phyloP scores from a whole-genome alignment of 2,329 filamentous ascomycete genomes.

The Fusarium bactridioides region DNA sequence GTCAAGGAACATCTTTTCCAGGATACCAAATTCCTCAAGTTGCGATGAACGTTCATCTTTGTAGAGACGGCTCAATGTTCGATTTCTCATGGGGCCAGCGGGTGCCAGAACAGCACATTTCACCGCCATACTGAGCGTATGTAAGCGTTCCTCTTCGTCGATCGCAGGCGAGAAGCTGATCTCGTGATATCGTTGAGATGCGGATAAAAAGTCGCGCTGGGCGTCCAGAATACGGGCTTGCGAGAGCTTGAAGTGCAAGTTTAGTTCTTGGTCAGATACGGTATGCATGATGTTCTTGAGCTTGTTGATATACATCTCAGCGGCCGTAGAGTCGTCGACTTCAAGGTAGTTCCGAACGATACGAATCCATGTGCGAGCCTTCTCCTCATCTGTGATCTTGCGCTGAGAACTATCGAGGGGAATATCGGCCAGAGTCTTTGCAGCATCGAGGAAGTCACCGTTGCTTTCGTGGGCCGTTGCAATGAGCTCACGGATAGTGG shows the following conservation, averaged over 20 bases:
- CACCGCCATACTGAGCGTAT: slow-evolving; percentile 85
- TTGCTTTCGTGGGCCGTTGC: slow-evolving; percentile 83
- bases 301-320: slow-evolving; percentile 90
- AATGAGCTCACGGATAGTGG: slow-evolving; percentile 78
- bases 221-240: slow-evolving; percentile 94
- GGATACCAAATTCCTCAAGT: slow-evolving; percentile 82
- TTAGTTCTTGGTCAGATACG: slow-evolving; percentile 75
- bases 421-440: slow-evolving; percentile 80
- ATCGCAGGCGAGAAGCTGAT: slow-evolving; percentile 81
- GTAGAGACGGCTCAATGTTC: slow-evolving; percentile 83
- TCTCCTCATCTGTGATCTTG: slow-evolving; percentile 81
- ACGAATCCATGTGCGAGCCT: slow-evolving; percentile 87
- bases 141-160: slow-evolving; percentile 85
- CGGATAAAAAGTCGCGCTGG: slow-evolving; percentile 87
- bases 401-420: slow-evolving; percentile 90
- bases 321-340: slow-evolving; percentile 86
- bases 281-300: slow-evolving; percentile 91
- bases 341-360: slow-evolving; percentile 95
- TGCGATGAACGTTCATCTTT: slow-evolving; percentile 86
- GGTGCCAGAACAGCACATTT: slow-evolving; percentile 93
- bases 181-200: slow-evolving; percentile 86
- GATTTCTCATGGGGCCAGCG: slow-evolving; percentile 83
- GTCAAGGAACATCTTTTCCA: slow-evolving; percentile 98
- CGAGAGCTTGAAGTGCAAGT: slow-evolving; percentile 86
- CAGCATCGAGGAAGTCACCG: slow-evolving; percentile 82